These are phyloP conservation scores for Gelatoporia subvermispora DNA, from an alignment of 768 basidiomycete genomes.

Conservation along the genomic window DNA sequence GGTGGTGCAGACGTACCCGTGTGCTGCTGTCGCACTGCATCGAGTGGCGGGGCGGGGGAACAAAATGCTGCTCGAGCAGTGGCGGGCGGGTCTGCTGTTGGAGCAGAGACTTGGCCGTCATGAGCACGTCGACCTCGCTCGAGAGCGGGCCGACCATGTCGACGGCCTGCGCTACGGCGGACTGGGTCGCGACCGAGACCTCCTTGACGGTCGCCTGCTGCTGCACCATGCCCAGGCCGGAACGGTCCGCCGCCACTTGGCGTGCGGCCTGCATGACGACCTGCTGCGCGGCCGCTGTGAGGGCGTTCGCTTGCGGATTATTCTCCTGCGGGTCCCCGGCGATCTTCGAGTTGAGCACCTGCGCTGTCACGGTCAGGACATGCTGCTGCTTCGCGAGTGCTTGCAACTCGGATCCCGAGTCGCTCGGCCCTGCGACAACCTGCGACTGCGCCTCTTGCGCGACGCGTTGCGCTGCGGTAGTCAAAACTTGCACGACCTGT, in stretches of 20 bases:
- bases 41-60: too few species aligned
- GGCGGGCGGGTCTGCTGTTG: conserved; percentile 35
- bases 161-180: conserved; percentile 80
- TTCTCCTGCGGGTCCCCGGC: conserved; percentile 46
- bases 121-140: conserved; percentile 77
- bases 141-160: conserved; percentile 68
- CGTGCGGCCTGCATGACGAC: conserved; percentile 76
- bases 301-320: conserved; percentile 42
- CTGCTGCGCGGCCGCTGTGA: conserved; percentile 75
- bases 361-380: conserved; percentile 65
- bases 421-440: conserved; percentile 48
- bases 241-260: conserved; percentile 49
- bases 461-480: conserved; percentile 72
- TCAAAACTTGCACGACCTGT: conserved; percentile 74
- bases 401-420: conserved; percentile 46
- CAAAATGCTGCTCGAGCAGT: conserved; percentile 2
- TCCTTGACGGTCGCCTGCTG: conserved; percentile 52
- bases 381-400: conserved; percentile 79
- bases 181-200: conserved; percentile 59
- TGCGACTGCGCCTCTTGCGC: conserved; percentile 71
- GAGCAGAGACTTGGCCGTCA: conserved; percentile 56
- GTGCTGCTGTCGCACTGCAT: conserved; percentile 9
- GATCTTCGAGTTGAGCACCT: conserved; percentile 70
- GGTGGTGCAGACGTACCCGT: conserved; percentile 16
- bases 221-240: conserved; percentile 36